A percentile compares a stretch with the other conserved stretches of the same genome.
Conservation (phyloP, 192 early-diverging fungal genomes). For the Allomyces arbusculus region DNA sequence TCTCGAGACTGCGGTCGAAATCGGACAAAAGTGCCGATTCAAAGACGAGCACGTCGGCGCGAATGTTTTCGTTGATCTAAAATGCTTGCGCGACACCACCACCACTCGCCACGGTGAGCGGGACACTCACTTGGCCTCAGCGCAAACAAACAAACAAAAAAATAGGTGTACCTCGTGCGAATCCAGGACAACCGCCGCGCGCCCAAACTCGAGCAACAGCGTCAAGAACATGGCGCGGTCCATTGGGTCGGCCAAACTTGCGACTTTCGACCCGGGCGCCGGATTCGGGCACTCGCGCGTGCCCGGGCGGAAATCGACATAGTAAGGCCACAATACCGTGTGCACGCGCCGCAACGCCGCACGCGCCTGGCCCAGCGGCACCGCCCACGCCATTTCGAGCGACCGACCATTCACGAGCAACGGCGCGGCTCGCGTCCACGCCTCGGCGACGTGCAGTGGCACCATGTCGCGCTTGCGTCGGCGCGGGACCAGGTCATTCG, state of each 20-base stretch:
- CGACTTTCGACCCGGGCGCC: neutral
- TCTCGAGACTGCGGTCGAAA: slow-evolving; percentile 3
- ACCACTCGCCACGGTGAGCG: too few species aligned
- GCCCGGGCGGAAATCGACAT: neutral
- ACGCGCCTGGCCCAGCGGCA: neutral
- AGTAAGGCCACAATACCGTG: neutral
- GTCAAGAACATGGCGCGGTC: neutral
- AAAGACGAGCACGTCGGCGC: neutral
- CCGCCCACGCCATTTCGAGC: too few species aligned
- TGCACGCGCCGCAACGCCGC: neutral
- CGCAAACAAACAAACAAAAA: neutral
- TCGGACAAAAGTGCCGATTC: neutral
- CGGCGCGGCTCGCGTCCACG: neutral
- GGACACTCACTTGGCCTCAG: too few species aligned
- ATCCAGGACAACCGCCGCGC: neutral
- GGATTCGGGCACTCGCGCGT: neutral
- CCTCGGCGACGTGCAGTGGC: neutral
- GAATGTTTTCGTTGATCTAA: neutral
- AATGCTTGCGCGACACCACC: too few species aligned
- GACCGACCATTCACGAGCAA: neutral
- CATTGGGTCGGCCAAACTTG: neutral
- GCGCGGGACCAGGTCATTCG: too few species aligned
- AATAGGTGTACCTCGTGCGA: neutral
- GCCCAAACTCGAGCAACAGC: neutral
- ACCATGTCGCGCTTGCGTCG: neutral